Base-by-base conservation (phyloP, 768 basidiomycete species). In the Lactarius hatsudake region DNA sequence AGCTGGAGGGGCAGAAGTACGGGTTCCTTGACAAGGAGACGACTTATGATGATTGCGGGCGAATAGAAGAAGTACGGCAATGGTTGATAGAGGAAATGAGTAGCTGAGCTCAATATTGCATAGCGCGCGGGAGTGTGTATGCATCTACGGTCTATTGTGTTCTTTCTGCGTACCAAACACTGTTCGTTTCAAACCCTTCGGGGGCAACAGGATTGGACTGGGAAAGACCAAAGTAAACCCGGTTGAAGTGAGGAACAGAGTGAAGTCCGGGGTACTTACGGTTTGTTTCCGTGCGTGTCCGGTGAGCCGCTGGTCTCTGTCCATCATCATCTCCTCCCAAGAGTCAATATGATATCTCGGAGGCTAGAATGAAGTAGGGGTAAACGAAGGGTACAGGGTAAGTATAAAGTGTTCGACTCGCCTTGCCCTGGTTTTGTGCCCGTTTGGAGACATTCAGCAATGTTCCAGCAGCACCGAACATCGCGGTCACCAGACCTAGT, bases 271-370 rank as follows among this genome's bases (percentile, higher is more conserved):
- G 34, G 30, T 13, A 80, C 93, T 73, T 76, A 96, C 96, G 75
- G 83, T 83, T 76, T 98, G 96, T 62, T 94, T 94, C 71, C 96
- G 85, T 72, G 79, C 73, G 74, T 91, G 90, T 15, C 96, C 96
- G 2, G 95, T 97, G 74, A 98, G 77, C 69, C 91, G 83, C 74
- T 84, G 82, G 80, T 98, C 96, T 64, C 96, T 83, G 73, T 88
- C 86, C 89, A 98, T 94, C 94, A 98, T 93, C 90, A 92, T 93
- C 62, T 91, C 84, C 69, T 98, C 96, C 94, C 94, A 98, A 26
- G 83, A 78, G 74, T 98, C 96, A 40, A 96, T 74, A 61, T 87
- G 84, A 74, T 95, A 96, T 59, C 96, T 86, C 38, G 91, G 84
- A 62, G 90, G 88, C 94, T 96, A 67, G 8, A 54, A 34, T 18